Base-by-base conservation (phyloP, 1,139 yeast genomes). In the Scheffersomyces insectosa region DNA sequence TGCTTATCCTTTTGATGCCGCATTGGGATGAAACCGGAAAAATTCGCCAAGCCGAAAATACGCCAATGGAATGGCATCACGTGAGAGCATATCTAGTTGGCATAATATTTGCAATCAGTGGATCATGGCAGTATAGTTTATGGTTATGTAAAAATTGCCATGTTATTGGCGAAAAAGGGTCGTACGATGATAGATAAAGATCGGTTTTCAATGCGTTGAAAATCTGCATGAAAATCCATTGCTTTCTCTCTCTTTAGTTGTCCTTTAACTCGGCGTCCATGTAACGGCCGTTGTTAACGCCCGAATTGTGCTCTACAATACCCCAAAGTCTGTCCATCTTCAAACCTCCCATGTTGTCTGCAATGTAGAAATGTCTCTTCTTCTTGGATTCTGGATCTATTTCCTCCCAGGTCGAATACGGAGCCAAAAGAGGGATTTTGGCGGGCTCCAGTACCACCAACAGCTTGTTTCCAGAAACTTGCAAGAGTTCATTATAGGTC, bases 281-380 rank as follows among this genome's bases (percentile, higher is more conserved):
- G 42, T 59, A 69, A 47, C 95, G 70, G 4, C 95, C 95, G 49
- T 83, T 84, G 54, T 85, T 77, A 5, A 84, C 70, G 0, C 85
- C 87, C 38, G 82, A 71, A 49, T 83, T 81, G 42, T 69, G 70
- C 60, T 88, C 95, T 4, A 85, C 79, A 13, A 86, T 77, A 1
- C 93, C 90, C 93, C 96, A 84, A 4, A 88, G 60, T 43, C 96
- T 68, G 55, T 88, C 95, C 96, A 88, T 88, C 51, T 81, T 81
- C 57, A 85, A 68, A 1, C 95, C 95, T 3, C 95, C 95, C 37
- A 85, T 72, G 50, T 87, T 85, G 56, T 88, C 95, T 7, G 77
- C 79, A 3, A 88, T 77, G 53, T 82, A 85, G 60, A 73, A 80
- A 31, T 68, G 65, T 47, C 72, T 67, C 44, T 55, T 65, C 37